A percentile compares a stretch with the other conserved stretches of the same genome.
phyloP scores from a whole-genome alignment of 108 stramenopile species.

The Phaeodactylum tricornutum region DNA sequence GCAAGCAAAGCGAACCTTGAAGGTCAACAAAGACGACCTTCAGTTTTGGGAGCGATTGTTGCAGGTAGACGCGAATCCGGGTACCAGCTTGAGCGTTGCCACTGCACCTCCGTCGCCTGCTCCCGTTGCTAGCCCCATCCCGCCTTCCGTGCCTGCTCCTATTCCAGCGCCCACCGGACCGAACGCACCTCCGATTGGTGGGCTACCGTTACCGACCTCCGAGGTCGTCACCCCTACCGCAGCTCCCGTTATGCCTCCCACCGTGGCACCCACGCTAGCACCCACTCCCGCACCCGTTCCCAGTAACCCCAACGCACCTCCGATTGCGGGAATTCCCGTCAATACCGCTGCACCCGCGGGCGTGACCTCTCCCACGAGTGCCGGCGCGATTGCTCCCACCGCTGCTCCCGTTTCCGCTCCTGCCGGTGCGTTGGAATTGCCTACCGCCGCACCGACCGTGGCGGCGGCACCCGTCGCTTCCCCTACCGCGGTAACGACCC shows the following conservation, averaged over 20 bases:
- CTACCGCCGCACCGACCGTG: constrained; percentile 8
- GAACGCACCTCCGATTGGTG: no score
- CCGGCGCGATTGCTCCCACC: constrained; percentile 1
- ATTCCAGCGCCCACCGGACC: no score
- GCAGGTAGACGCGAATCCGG: no score
- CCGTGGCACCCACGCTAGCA: not conserved
- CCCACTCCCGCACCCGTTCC: no score
- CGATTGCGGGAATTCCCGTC: no score
- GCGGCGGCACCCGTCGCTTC: constrained; percentile 1
- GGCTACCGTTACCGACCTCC: not conserved
- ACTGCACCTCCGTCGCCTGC: no score
- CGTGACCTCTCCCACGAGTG: constrained; percentile 1
- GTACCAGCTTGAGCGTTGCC: not conserved
- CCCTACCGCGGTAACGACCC: constrained; percentile 2
- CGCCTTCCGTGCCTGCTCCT: no score
- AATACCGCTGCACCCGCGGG: not conserved
- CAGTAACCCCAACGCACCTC: no score
- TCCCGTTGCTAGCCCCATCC: not conserved
- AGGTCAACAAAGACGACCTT: not conserved
- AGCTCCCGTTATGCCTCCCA: constrained; percentile 7
- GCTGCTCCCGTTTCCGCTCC: constrained; percentile 12
- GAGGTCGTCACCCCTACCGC: not conserved
- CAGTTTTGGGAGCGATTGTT: not conserved
- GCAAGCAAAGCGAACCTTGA: no score
- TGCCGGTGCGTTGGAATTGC: constrained; percentile 6